Conservation (phyloP, 306 rosid genomes). For the Dalbergia cultrata region DNA sequence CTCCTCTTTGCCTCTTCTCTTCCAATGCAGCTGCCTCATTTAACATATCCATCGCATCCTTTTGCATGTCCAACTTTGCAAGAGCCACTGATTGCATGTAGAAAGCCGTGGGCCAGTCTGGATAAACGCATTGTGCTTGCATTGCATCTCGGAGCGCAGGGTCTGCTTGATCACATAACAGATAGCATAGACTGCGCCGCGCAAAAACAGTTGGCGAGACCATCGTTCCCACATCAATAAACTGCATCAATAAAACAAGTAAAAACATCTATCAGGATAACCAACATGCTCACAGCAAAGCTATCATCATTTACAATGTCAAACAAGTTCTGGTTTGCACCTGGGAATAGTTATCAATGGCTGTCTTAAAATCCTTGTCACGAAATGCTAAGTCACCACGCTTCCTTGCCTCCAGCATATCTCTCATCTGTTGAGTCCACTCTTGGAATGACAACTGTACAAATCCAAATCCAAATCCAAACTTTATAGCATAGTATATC, state of each 20-base stretch:
- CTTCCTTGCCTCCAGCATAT: constrained; percentile 95
- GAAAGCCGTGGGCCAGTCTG: constrained; percentile 98
- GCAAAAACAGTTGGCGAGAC: constrained; percentile 96
- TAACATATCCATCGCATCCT: constrained; percentile 97
- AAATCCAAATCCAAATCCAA: constrained; percentile 50
- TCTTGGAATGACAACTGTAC: constrained; percentile 98
- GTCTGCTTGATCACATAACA: constrained; percentile 90
- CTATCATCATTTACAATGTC: constrained; percentile 33
- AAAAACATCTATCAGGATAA: constrained; percentile 27
- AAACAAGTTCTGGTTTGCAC: constrained; percentile 51
- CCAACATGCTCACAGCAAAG: constrained; percentile 15
- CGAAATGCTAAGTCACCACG: constrained; percentile 96
- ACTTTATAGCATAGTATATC: constrained; percentile 41
- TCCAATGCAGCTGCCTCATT: constrained; percentile 90
- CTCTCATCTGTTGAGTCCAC: constrained; percentile 99
- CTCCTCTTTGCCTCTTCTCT: constrained; percentile 91
- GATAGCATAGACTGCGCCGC: constrained; percentile 91
- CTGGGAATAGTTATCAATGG: constrained; percentile 97
- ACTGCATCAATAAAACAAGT: constrained; percentile 64
- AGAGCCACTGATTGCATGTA: constrained; percentile 99
- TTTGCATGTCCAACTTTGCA: constrained; percentile 93
- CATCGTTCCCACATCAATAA: constrained; percentile 93
- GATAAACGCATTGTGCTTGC: constrained; percentile 95
- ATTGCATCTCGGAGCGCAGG: constrained; percentile 97
- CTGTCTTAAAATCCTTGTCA: constrained; percentile 85